Percentiles rank a stretch among this genome's conserved stretches.
phyloP scores from a whole-genome alignment of 805 yeast genomes.

The Wickerhamiella lipophila region DNA sequence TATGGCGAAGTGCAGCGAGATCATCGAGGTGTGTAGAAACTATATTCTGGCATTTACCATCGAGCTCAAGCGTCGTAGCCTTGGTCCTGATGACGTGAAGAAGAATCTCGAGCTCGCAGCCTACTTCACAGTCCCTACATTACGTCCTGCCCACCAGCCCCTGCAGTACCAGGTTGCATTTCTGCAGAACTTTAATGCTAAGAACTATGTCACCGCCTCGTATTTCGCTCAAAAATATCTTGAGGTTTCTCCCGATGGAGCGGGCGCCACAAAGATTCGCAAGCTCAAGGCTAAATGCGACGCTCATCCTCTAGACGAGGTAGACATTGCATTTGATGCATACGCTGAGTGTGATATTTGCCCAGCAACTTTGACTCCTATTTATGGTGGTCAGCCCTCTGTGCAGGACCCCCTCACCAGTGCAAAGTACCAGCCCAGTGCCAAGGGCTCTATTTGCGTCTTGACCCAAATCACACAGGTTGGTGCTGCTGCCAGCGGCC shows the following conservation, averaged over 20 bases:
- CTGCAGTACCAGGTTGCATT: conserved; percentile 91
- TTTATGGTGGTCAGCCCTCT: conserved; percentile 58
- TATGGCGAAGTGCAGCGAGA: conserved; percentile 59
- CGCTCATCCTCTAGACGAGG: conserved; percentile 66
- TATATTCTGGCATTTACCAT: conserved; percentile 86
- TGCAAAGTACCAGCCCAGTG: conserved; percentile 66
- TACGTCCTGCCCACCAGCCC: conserved; percentile 70
- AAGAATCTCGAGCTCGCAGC: conserved; percentile 92
- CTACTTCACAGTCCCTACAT: conserved; percentile 75
- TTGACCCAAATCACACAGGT: conserved; percentile 65
- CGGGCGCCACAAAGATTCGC: conserved; percentile 69
- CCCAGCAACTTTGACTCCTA: conserved; percentile 76
- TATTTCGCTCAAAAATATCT: conserved; percentile 79
- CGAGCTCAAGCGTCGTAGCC: conserved; percentile 74
- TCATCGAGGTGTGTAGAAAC: conserved; percentile 66
- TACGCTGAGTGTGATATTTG: conserved; percentile 85
- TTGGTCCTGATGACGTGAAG: conserved; percentile 51
- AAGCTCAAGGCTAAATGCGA: conserved; percentile 75
- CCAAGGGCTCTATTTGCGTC: conserved; percentile 65
- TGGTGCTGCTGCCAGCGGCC: conserved; percentile 88
- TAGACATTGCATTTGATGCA: conserved; percentile 86
- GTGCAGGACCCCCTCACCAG: conserved; percentile 79
- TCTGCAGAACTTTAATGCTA: conserved; percentile 79
- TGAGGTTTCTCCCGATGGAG: conserved; percentile 53
- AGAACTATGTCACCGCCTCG: conserved; percentile 79